Evolutionary conservation across 352 stramenopile species (phyloP).

Genomic region (Phytophthora hibernalis): DNA sequence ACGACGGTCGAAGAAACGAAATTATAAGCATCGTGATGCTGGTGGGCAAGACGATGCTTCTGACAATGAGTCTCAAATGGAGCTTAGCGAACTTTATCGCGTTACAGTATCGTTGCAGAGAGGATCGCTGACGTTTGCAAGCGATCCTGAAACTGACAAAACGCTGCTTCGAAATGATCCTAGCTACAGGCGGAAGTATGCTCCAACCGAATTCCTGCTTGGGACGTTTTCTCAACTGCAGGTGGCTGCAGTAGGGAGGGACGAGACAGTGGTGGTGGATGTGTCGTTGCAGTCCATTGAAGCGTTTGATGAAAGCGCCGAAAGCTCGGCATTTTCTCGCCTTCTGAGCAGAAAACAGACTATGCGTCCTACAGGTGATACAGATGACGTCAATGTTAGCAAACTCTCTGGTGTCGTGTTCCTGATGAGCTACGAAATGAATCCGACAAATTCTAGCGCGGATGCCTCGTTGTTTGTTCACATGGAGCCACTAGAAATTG

Average conservation of each 20-base stretch:
- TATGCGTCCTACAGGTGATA: conserved; percentile 47
- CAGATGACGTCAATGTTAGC: conserved; percentile 59
- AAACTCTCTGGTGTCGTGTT: conserved; percentile 83
- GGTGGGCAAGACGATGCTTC: conserved; percentile 34
- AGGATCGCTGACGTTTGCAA: conserved; percentile 78
- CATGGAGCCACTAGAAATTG: conserved; percentile 88
- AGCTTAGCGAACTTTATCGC: conserved; percentile 66
- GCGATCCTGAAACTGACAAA: conserved; percentile 76
- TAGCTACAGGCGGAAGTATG: conserved; percentile 71
- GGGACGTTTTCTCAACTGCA: conserved; percentile 83
- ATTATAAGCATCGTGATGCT: conserved; percentile 42
- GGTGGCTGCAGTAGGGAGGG: conserved; percentile 68
- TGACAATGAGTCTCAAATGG: conserved; percentile 46
- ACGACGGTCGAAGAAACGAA: conserved; percentile 64
- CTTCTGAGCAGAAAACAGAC: conserved; percentile 78
- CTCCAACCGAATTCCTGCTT: conserved; percentile 79
- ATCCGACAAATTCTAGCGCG: conserved; percentile 62
- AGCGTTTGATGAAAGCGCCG: conserved; percentile 86
- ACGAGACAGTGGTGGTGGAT: conserved; percentile 80
- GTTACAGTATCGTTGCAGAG: conserved; percentile 78
- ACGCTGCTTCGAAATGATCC: conserved; percentile 67
- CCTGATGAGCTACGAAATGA: conserved; percentile 86
- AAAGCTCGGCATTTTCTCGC: conserved; percentile 83
- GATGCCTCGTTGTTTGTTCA: conserved; percentile 84
- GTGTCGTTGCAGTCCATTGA: conserved; percentile 89